phyloP scores from a whole-genome alignment of 2,329 filamentous ascomycete species.

The Ophiocordyceps camponoti-rufipedis region DNA sequence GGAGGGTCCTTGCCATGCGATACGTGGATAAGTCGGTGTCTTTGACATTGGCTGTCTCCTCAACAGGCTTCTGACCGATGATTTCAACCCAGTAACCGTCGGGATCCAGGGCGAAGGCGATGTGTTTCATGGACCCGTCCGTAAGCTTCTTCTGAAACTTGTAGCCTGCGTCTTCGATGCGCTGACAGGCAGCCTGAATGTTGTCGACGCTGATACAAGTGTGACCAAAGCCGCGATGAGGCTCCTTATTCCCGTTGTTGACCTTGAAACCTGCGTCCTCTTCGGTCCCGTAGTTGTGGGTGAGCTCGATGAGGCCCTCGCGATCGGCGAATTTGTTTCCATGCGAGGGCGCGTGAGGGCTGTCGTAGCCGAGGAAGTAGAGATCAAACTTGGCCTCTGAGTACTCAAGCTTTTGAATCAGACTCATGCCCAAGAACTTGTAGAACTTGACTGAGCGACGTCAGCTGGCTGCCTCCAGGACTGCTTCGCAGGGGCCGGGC shows the following conservation, averaged over 20 bases:
- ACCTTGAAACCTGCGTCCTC: conserved; percentile 62
- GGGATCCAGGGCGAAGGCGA: conserved; percentile 80
- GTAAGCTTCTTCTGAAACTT: conserved; percentile 87
- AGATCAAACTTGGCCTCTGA: conserved; percentile 86
- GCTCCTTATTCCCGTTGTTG: conserved; percentile 82
- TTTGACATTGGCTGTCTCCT: conserved; percentile 53
- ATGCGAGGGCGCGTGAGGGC: conserved; percentile 52
- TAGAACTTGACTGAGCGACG: conserved; percentile 61
- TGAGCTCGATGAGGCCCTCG: conserved; percentile 78
- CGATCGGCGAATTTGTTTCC: conserved; percentile 61
- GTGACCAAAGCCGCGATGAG: conserved; percentile 69
- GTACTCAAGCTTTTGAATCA: conserved; percentile 64
- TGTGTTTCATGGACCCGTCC: conserved; percentile 72
- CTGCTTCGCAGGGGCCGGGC: conserved; percentile 4
- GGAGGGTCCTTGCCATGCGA: conserved; percentile 34
- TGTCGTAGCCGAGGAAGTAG: conserved; percentile 87
- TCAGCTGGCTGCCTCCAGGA: not conserved
- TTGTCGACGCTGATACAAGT: conserved; percentile 69
- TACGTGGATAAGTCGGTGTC: conserved; percentile 62
- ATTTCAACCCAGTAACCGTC: conserved; percentile 81
- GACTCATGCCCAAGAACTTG: conserved; percentile 73
- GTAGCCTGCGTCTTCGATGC: conserved; percentile 80
- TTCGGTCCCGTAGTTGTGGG: conserved; percentile 77
- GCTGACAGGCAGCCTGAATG: conserved; percentile 76
- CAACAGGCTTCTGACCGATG: conserved; percentile 51